Percentiles rank a stretch among this genome's conserved stretches.
Evolutionary conservation across 2,329 filamentous ascomycete species (phyloP).

Genomic region (Aspergillus hiratsukae): DNA sequence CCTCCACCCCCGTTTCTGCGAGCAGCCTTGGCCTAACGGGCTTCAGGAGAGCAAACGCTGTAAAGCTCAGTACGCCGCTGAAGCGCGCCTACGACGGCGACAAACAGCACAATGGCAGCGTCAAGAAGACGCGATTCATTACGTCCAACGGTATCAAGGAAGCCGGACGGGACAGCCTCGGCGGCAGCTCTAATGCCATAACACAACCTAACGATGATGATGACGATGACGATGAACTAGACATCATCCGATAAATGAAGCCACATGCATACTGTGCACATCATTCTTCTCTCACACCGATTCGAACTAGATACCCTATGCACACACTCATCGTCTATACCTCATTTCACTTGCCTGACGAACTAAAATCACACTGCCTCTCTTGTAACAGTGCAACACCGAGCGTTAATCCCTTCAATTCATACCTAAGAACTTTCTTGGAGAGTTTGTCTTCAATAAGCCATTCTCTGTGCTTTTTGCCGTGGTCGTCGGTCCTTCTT

Average conservation of each 20-base stretch:
- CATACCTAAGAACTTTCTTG: not conserved
- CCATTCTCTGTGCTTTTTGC: not conserved
- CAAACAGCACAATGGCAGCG: slow-evolving; percentile 29
- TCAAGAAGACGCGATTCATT: slow-evolving; percentile 72
- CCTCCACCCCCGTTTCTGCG: slow-evolving; percentile 11
- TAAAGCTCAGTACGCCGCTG: slow-evolving; percentile 36
- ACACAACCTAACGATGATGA: slow-evolving; percentile 43
- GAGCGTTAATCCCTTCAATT: not conserved
- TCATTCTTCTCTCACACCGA: not conserved
- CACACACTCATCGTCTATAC: too few species aligned
- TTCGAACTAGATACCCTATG: not conserved
- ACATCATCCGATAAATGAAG: slow-evolving; percentile 36
- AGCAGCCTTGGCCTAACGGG: slow-evolving; percentile 20
- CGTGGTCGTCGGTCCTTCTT: not conserved
- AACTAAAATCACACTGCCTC: not conserved
- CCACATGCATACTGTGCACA: not conserved
- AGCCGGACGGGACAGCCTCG: slow-evolving; percentile 69
- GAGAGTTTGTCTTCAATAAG: not conserved
- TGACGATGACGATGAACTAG: slow-evolving; percentile 50
- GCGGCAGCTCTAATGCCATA: slow-evolving; percentile 42
- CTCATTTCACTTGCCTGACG: not conserved
- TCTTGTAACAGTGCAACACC: not conserved
- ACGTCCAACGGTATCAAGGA: slow-evolving; percentile 73
- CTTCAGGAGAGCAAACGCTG: slow-evolving; percentile 34
- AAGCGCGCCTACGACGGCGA: slow-evolving; percentile 36